Evolutionary conservation across 345 rosid species (phyloP).

Genomic region (Psidium guajava): DNA sequence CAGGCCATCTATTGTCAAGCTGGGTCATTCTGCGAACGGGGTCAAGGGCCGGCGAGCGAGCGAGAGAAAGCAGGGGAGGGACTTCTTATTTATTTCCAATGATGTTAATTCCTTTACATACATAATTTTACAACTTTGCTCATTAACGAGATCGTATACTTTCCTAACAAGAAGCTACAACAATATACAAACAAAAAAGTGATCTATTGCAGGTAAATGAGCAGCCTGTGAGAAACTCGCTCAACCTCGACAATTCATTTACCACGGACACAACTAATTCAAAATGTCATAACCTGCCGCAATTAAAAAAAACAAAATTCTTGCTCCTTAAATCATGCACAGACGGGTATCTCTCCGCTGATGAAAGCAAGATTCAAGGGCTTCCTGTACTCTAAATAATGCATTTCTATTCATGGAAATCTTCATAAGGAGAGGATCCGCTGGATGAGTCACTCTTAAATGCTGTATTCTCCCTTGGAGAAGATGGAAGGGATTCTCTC

Average conservation of each 20-base stretch:
- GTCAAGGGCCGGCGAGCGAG: too few species aligned
- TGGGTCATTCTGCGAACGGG: neutral
- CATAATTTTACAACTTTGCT: neutral
- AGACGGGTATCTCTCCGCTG: neutral
- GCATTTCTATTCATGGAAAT: slow-evolving; percentile 9
- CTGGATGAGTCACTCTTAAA: slow-evolving; percentile 73
- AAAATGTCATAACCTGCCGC: neutral
- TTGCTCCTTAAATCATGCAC: neutral
- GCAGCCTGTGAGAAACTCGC: neutral
- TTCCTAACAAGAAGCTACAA: neutral
- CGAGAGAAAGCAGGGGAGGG: neutral
- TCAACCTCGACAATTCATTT: neutral
- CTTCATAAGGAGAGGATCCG: slow-evolving; percentile 77
- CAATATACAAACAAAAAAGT: neutral
- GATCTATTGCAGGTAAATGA: neutral
- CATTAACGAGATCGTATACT: neutral
- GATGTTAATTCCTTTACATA: neutral
- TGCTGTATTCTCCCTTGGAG: slow-evolving; percentile 61
- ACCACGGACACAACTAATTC: neutral
- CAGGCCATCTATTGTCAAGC: neutral
- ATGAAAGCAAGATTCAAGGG: neutral
- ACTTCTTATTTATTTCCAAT: neutral
- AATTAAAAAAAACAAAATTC: neutral
- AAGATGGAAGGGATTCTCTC: slow-evolving; percentile 61
- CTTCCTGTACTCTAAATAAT: neutral